A percentile compares a stretch with the other conserved stretches of the same genome.
phyloP scores from a whole-genome alignment of 306 rosid species.

The Lupinus albus region DNA sequence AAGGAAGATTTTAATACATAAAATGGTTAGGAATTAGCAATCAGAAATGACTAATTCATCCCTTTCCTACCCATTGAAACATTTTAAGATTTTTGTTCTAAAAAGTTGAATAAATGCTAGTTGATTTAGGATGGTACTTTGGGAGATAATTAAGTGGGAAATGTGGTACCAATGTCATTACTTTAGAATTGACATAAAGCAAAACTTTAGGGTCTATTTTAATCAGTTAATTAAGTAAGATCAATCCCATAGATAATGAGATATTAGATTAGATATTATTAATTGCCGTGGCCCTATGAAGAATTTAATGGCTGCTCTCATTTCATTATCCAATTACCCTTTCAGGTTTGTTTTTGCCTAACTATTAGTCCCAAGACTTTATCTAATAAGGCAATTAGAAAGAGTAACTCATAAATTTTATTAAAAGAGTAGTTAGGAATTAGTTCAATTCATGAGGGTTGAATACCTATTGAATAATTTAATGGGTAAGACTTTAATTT shows the following conservation, averaged over 20 bases:
- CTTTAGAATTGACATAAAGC: constrained; percentile 14
- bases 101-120: not conserved
- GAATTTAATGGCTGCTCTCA: constrained; percentile 8
- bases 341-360: constrained; percentile 38
- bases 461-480: not conserved
- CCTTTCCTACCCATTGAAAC: not conserved
- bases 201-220: constrained; percentile 28
- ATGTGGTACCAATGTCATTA: constrained; percentile 23
- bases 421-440: not conserved
- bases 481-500: not conserved
- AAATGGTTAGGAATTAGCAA: constrained; percentile 1
- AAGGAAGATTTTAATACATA: no score
- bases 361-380: constrained; percentile 29
- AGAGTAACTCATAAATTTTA: not conserved
- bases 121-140: not conserved
- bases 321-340: constrained; percentile 26
- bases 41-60: not conserved
- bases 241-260: constrained; percentile 1
- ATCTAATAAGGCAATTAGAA: constrained; percentile 5
- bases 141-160: constrained; percentile 5
- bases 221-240: not conserved
- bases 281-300: constrained; percentile 12
- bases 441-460: not conserved
- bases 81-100: no score
- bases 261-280: constrained; percentile 16